phyloP scores from a whole-genome alignment of 2,329 filamentous ascomycete genomes.

The Alternaria triticina region DNA sequence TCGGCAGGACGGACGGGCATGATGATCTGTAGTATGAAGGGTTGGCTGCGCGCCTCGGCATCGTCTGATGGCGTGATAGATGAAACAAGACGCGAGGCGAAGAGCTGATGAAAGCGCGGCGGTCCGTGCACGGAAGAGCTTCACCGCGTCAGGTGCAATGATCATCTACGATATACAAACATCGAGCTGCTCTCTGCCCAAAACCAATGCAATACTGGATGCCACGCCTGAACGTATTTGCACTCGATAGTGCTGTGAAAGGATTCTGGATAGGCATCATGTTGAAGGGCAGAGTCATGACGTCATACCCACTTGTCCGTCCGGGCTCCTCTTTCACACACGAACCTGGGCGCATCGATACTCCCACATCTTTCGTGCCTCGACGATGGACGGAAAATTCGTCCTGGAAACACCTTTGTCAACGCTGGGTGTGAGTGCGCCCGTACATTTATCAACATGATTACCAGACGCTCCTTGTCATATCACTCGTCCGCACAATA shows the following conservation, averaged over 20 bases:
- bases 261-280: not conserved
- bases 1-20: not conserved
- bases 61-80: not conserved
- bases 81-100: not conserved
- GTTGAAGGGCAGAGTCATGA: not conserved
- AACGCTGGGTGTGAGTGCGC: not conserved
- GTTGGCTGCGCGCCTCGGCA: not conserved
- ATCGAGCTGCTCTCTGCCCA: not conserved
- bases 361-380: too few relatives aligned
- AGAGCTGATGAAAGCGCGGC: not conserved
- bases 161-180: not conserved
- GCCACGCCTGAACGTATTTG: not conserved
- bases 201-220: not conserved
- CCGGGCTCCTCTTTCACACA: not conserved
- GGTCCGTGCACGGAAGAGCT: not conserved
- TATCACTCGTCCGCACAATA: not conserved
- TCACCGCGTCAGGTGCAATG: not conserved
- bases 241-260: not conserved
- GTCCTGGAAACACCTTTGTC: not conserved
- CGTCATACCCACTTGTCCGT: not conserved
- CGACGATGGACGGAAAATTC: fast-evolving
- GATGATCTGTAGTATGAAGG: not conserved
- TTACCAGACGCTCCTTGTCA: not conserved
- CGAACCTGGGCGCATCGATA: not conserved
- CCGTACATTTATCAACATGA: not conserved